phyloP scores from a whole-genome alignment of 225 moss, liverwort and hornwort genomes.

The Marchantia polymorpha region DNA sequence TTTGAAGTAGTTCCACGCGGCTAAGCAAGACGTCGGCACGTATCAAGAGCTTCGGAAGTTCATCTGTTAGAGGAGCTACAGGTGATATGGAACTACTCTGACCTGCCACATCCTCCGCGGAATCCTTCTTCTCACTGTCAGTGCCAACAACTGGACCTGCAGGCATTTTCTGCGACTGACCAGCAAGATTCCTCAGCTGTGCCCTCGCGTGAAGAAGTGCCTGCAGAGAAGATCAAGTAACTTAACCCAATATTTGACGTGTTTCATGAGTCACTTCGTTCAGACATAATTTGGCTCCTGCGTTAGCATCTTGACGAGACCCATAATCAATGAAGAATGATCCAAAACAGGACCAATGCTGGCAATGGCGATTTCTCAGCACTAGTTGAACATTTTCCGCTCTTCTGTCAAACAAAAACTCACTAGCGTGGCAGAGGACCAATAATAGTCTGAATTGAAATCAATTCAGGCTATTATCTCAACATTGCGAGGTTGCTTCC shows the following conservation, averaged over 20 bases:
- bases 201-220: constrained; percentile 70
- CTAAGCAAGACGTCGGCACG: constrained; percentile 80
- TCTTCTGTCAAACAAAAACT: too few species aligned
- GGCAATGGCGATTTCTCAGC: too few species aligned
- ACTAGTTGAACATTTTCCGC: too few species aligned
- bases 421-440: too few species aligned
- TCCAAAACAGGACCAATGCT: too few species aligned
- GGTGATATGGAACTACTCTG: constrained; percentile 28
- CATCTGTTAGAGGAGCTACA: constrained; percentile 23
- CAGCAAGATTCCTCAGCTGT: constrained; percentile 64
- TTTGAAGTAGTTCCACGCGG: constrained; percentile 88
- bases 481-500: too few species aligned
- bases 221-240: constrained; percentile 36
- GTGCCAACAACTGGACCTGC: constrained; percentile 35
- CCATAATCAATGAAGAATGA: neutral
- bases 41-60: constrained; percentile 61
- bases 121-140: constrained; percentile 41
- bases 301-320: neutral
- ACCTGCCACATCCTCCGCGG: constrained; percentile 29
- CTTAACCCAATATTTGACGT: neutral
- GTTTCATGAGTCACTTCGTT: neutral
- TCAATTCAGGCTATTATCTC: too few species aligned
- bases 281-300: neutral
- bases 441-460: too few species aligned
- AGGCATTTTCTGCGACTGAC: constrained; percentile 46